Evolutionary conservation across 2,329 filamentous ascomycete genomes (phyloP), one percentile per base, ranked within the genome.

Genomic region (Huntiella bhutanensis): DNA sequence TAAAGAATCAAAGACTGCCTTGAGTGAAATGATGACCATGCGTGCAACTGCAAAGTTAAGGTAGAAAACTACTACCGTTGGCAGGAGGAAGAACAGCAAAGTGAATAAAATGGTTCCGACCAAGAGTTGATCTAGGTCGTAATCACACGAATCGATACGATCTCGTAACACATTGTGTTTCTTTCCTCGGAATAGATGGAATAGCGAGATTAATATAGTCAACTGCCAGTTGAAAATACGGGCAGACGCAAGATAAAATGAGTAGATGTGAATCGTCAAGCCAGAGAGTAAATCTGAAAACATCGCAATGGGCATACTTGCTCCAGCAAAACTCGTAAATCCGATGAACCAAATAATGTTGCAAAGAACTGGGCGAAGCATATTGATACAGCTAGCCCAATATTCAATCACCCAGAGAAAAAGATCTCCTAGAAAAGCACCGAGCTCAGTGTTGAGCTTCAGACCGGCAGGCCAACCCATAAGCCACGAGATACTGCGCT

Each of bases 331-430:
- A 56, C 85, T 86, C 4, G 87, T 92, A 56, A 92, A 86, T 36
- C 91, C 91, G 52, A 98, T 84, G 55, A 95, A 77, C 68, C 84
- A 91, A 54, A 98, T 83, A 49, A 98, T 72, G 50, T 77, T 74
- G 8, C 87, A 86, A n/a, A 98, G 66, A 35, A 78, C 70, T 1
- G 91, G 88, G 45, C 80, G 75, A 10, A 96, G 65, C 33, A 80
- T 71, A 48, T 75, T 71, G 57, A 95, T 83, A 56, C 80, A 91
- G 54, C 71, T 81, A 48, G 84, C 82, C 91, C 91, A 98, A 58
- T 95, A 92, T 53, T 95, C 87, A 53, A 98, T 96, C 41, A 98
- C 91, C 91, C 91, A 98, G 2, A 96, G 67, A 57, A 98, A 98
- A 3, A 98, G 65, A 56, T 96, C 88, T 52, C 91, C 91, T 10